Evolutionary conservation across 2,329 filamentous ascomycete genomes (phyloP), one percentile per base, ranked within the genome.

Genomic region (Purpureocillium takamizusanense): DNA sequence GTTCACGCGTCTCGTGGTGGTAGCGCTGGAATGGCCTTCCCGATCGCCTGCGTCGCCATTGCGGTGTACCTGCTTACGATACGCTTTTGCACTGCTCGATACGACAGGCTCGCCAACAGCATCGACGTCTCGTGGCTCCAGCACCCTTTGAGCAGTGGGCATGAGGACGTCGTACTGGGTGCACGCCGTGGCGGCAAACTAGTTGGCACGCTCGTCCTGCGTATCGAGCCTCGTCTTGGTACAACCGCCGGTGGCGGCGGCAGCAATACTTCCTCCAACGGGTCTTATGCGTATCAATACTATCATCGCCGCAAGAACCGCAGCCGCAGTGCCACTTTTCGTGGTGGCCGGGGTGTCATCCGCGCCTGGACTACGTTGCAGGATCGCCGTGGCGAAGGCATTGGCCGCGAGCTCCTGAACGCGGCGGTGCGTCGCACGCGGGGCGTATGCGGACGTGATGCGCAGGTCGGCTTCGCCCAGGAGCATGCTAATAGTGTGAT

Each of bases 291-390:
- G 6, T 25, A 6, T 25, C 21, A 25, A 10, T 25, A 25, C 21
- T 10, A 6, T 10, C 21, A 25, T 10, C 21, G 21, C 15, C 57
- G 58, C 39, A 57, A 51, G 39, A 52, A 64, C 58, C 51, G 59
- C 54, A 53, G 53, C 62, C 62, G 55, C 48, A 58, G 51, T 35
- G 44, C 46, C 48, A 64, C 53, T 53, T 66, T 69, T 48, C 56
- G 66, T 46, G 76, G 79, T 28, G 82, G 81, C 37, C 74, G 73
- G 44, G 84, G 81, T 8, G 66, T 87, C 35, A 81, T 95, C 41
- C 76, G 84, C 21, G 87, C 84, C 2, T 95, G 88, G 87, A 90
- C 86, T 2, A 85, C 87, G 2, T 71, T 72, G 53, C 62, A 79
- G 36, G 69, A 70, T 48, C 87, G 86, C 57, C 73, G 88, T 18